Evolutionary conservation across 2,329 filamentous ascomycete species (phyloP), one percentile per base, ranked within the genome.

Genomic region (Aspergillus floridensis): DNA sequence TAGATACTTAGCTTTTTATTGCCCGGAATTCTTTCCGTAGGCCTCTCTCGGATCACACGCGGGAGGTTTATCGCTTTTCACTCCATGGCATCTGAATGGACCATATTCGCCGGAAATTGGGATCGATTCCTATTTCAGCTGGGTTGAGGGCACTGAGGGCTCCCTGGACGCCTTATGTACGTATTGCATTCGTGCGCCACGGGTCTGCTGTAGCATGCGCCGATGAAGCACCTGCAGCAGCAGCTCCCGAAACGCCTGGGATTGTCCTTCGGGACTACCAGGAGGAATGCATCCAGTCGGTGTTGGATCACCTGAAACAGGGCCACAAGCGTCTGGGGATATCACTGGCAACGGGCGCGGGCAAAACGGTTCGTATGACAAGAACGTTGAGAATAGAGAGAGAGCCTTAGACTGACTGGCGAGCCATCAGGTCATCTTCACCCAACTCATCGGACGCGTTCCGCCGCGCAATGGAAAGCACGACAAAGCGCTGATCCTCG

Each of bases 231-330:
- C 50, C 50, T 24, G 11, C n/a, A 12, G 51, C 22, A 52, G 58
- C 41, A 41, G 66, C 56, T 58, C 60, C 56, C 22, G 59, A 65
- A 48, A 47, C 61, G 44, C 65, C 68, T 14, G 71, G 74, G 46
- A 79, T 93, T 56, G 82, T 82, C 58, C 85, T 96, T 47, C 89
- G 92, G 65, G 82, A 89, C 66, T 97, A 96, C 70, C 93, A 97
- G 73, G 88, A 95, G 79, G 92, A 96, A 81, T 96, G 91, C 70
- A 96, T 97, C 61, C 86, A 90, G 69, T 87, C 92, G 0, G 90
- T 96, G 3, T 77, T 96, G 1, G 76, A 82, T 1, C 86, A 92
- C 57, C 73, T 96, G 0, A 74, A 84, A 2, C 76, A 84, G 35
- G 92, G 92, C 0, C 86, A 93, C 65, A 92, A 90, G 69, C 84